Base-by-base conservation (phyloP, 1,284 basidiomycete species). In the Omphalotus olearius region DNA sequence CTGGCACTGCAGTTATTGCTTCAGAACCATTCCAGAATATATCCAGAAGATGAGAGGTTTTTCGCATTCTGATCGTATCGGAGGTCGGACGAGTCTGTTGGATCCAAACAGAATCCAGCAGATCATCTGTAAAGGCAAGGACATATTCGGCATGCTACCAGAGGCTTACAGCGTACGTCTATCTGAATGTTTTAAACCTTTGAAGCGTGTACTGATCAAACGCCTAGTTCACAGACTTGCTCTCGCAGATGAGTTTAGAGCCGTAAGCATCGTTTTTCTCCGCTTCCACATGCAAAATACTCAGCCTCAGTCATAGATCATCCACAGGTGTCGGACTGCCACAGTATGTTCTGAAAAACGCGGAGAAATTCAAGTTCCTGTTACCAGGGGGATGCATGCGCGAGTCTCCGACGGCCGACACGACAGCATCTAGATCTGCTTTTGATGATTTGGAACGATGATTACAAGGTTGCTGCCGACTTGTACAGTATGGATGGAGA, bases 61-160 rank as follows among this genome's bases (percentile, higher is more conserved):
- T 64, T 84, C 81, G 5, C 84, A 86, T 68, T 72, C 78, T 17
- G 83, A 86, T 56, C 76, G 83, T 25, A 76, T 86, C 18, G 80
- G 78, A 28, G 79, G 75, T n/a, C 67, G 78, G n/a, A 60, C 70
- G 33, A 65, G 73, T 14, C 67, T 83, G 1, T 68, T 85, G 26
- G 68, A 77, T 17, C 77, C 77, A 0, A 62, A 66, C 26, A 64
- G 74, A 44, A 84, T 88, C 38, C 82, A 85, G 59, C 63, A 76
- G 35, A 78, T 73, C 7, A 79, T 86, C 46, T 86, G 84, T 59
- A 64, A 66, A 38, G 83, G 83, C 5, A 75, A 76, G 54, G 83
- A 86, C 56, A 78, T 85, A 18, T 86, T 85, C 61, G 76, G 73
- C 6, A 83, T 83, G 81, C 63, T 85, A 9, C 83, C 83, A 13